Percentiles rank a stretch among this genome's conserved stretches.
These are phyloP conservation scores for Xylaria flabelliformis DNA, from an alignment of 495 filamentous ascomycete species.

Conservation along the genomic window DNA sequence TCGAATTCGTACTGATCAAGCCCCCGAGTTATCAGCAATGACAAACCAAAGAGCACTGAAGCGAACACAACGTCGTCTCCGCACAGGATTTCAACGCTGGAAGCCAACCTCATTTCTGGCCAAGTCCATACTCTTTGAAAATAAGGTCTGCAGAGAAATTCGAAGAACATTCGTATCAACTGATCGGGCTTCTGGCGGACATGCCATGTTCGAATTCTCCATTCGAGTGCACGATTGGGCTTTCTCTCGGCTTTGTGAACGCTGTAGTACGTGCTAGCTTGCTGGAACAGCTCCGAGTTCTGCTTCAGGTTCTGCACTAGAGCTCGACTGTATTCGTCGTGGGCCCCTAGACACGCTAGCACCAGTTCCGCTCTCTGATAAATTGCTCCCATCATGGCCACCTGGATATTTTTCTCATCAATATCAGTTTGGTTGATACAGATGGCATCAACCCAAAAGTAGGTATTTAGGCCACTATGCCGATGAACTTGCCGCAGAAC, in stretches of 20 bases:
- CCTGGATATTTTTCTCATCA: neutral
- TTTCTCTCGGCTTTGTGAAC: neutral
- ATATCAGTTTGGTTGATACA: neutral
- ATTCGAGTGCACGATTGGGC: neutral
- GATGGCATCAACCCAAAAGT: neutral
- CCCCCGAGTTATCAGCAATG: no score
- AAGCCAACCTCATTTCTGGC: no score
- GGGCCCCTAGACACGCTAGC: neutral
- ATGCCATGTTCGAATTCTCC: neutral
- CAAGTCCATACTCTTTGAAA: neutral
- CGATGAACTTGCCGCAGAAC: conserved; percentile 2
- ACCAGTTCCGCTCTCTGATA: neutral
- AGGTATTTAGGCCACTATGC: neutral
- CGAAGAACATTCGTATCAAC: neutral
- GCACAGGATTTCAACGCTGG: no score
- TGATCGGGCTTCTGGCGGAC: neutral
- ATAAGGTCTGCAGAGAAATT: conserved; percentile 1
- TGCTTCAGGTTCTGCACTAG: neutral
- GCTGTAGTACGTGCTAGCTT: neutral
- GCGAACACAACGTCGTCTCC: no score
- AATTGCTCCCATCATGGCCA: neutral
- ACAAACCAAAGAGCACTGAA: no score
- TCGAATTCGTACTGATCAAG: no score
- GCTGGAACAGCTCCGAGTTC: neutral
- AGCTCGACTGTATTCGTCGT: neutral